Conservation (phyloP, 345 rosid species). For the Salix purpurea region DNA sequence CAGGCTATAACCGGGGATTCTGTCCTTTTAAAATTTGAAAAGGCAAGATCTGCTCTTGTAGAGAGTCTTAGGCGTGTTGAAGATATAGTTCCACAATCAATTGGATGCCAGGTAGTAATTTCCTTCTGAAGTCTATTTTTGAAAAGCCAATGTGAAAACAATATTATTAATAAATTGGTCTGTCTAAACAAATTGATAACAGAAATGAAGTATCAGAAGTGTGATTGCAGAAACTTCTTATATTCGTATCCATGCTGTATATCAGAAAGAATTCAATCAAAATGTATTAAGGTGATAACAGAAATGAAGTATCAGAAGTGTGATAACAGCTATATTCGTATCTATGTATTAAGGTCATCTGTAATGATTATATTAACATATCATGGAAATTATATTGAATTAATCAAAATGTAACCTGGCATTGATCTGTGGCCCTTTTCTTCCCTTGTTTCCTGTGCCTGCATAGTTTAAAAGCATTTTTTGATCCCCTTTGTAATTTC, state of each 20-base stretch:
- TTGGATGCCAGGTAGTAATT: conserved; percentile 67
- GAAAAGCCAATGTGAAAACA: background rate
- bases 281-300: background rate
- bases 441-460: background rate
- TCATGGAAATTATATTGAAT: background rate
- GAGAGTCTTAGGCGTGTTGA: conserved; percentile 89
- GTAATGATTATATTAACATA: background rate
- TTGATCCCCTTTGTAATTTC: conserved; percentile 9
- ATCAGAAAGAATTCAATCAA: background rate
- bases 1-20: conserved; percentile 97
- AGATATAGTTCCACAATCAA: conserved; percentile 84
- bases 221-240: background rate
- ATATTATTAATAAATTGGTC: background rate
- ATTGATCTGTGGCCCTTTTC: background rate
- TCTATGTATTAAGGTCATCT: background rate
- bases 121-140: background rate
- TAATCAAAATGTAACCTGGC: background rate
- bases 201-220: background rate
- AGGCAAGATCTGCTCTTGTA: conserved; percentile 62
- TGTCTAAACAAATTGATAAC: background rate
- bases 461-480: background rate
- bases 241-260: background rate
- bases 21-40: conserved; percentile 79
- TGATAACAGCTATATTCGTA: no score
- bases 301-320: no score